These are phyloP conservation scores for Phlyctochytrium arcticum DNA, from an alignment of 192 early-diverging fungal species.

Conservation along the genomic window DNA sequence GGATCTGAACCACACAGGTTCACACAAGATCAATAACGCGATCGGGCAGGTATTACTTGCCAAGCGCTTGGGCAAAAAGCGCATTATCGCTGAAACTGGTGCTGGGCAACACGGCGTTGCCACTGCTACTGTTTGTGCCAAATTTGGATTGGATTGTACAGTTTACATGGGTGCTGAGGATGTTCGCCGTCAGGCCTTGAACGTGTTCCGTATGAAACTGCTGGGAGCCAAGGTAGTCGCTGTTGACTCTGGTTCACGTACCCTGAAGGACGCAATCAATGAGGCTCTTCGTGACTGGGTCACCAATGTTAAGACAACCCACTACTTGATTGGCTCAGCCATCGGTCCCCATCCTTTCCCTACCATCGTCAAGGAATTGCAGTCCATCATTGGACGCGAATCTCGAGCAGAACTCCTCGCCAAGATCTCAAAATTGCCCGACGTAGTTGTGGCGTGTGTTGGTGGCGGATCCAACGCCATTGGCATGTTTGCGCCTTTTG, in stretches of 20 bases:
- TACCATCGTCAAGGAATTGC: slow-evolving; percentile 94
- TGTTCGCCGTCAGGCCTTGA: slow-evolving; percentile 85
- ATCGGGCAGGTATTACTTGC: slow-evolving; percentile 92
- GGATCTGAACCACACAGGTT: slow-evolving; percentile 98
- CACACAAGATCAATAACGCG: slow-evolving; percentile 99
- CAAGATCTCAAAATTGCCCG: slow-evolving; percentile 80
- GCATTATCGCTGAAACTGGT: slow-evolving; percentile 98
- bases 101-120: slow-evolving; percentile 98
- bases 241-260: slow-evolving; percentile 60
- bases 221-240: slow-evolving; percentile 91
- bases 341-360: slow-evolving; percentile 98
- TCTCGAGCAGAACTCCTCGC: slow-evolving; percentile 78
- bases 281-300: slow-evolving; percentile 99
- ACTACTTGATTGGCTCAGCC: slow-evolving; percentile 95
- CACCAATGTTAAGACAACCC: slow-evolving; percentile 87
- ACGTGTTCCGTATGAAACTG: slow-evolving; percentile 93
- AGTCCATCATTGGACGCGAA: slow-evolving; percentile 94
- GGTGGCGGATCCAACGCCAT: slow-evolving; percentile 97
- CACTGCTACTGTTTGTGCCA: slow-evolving; percentile 96
- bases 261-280: slow-evolving; percentile 98
- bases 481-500: slow-evolving; percentile 95
- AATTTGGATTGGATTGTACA: slow-evolving; percentile 93
- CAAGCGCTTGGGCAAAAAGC: slow-evolving; percentile 89
- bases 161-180: slow-evolving; percentile 99
- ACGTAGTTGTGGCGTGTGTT: slow-evolving; percentile 93